phyloP scores from a whole-genome alignment of 306 rosid genomes.

The Clitoria ternatea region DNA sequence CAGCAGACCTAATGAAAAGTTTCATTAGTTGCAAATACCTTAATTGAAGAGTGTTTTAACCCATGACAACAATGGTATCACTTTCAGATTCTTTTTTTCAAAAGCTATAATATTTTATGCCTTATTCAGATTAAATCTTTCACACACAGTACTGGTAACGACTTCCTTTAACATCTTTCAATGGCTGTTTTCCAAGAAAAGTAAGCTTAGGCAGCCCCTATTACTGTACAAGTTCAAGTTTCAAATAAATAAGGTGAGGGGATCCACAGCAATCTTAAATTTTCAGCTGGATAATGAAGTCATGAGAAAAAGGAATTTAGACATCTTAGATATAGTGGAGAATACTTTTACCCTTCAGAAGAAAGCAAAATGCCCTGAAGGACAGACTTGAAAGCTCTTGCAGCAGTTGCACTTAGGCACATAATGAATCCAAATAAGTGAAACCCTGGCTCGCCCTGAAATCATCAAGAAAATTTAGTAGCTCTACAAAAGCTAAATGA shows the following conservation, averaged over 20 bases:
- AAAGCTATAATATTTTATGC: background rate
- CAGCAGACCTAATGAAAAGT: background rate
- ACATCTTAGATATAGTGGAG: slow-evolving; percentile 12
- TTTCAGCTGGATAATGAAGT: background rate
- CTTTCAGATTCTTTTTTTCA: background rate
- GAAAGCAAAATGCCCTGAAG: slow-evolving; percentile 94
- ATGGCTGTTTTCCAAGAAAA: background rate
- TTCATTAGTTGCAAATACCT: background rate
- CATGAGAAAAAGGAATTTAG: background rate
- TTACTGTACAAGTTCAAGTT: background rate
- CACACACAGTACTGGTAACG: background rate
- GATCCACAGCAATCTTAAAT: background rate
- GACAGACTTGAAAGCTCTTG: slow-evolving; percentile 98
- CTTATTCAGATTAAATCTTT: background rate
- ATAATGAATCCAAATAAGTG: slow-evolving; percentile 88
- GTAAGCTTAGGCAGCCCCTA: background rate
- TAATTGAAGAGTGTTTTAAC: background rate
- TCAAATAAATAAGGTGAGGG: background rate
- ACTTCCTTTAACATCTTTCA: background rate
- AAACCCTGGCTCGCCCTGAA: slow-evolving; percentile 95
- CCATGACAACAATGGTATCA: background rate
- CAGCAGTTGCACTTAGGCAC: slow-evolving; percentile 97
- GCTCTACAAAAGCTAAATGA: slow-evolving; percentile 20
- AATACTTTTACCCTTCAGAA: slow-evolving; percentile 82
- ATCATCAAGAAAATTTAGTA: slow-evolving; percentile 35